These are phyloP conservation scores for Clarkia xantiana DNA, from an alignment of 345 rosid species.

Conservation along the genomic window DNA sequence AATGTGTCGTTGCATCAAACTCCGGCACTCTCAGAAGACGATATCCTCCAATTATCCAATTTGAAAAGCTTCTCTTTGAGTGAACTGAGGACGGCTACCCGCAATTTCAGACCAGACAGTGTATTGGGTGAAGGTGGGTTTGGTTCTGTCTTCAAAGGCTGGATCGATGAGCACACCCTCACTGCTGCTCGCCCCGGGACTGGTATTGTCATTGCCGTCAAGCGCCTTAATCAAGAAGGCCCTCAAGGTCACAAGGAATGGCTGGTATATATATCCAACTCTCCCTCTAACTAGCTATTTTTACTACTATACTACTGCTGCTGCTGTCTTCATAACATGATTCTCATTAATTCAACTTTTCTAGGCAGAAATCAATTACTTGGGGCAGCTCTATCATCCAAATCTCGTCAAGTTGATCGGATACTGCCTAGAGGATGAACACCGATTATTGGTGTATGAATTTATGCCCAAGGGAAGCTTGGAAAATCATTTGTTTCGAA, in stretches of 20 bases:
- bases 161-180: slow-evolving; percentile 71
- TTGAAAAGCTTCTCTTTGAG: slow-evolving; percentile 52
- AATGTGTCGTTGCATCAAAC: slow-evolving; percentile 27
- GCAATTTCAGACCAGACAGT: slow-evolving; percentile 88
- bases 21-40: slow-evolving; percentile 50
- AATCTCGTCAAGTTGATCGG: slow-evolving; percentile 80
- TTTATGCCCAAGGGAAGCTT: slow-evolving; percentile 91
- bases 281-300: too few species aligned
- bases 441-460: slow-evolving; percentile 82
- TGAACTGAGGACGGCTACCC: slow-evolving; percentile 70
- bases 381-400: slow-evolving; percentile 74
- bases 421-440: slow-evolving; percentile 89
- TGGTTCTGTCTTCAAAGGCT: slow-evolving; percentile 82
- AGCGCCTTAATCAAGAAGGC: slow-evolving; percentile 80
- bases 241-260: slow-evolving; percentile 92
- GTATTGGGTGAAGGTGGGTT: slow-evolving; percentile 97
- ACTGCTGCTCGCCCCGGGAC: slow-evolving; percentile 63
- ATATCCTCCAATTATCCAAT: slow-evolving; percentile 53
- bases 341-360: not conserved
- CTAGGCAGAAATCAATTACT: slow-evolving; percentile 78
- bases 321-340: not conserved
- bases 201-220: slow-evolving; percentile 77
- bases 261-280: slow-evolving; percentile 29
- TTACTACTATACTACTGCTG: too few species aligned
- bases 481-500: slow-evolving; percentile 76